Evolutionary conservation across 345 rosid genomes (phyloP).

Genomic region (Lenwebbia sp.): DNA sequence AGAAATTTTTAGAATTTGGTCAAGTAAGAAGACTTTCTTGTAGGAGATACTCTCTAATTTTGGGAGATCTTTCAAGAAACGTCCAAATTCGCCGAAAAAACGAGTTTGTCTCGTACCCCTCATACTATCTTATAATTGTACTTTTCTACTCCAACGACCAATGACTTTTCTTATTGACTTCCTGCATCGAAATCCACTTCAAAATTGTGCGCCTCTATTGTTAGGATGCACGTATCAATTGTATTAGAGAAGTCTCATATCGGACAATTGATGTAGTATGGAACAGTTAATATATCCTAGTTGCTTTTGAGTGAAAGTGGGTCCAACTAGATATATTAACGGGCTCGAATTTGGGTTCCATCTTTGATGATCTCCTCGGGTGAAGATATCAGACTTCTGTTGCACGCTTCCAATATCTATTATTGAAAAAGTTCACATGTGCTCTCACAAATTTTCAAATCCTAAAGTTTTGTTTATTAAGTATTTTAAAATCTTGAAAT

Average conservation of each 20-base stretch:
- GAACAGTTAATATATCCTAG: too few relatives aligned
- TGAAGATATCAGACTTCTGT: too few relatives aligned
- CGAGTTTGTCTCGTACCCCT: background rate
- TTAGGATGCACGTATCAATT: too few relatives aligned
- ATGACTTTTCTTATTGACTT: background rate
- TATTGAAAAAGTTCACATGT: background rate
- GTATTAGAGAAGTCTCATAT: too few relatives aligned
- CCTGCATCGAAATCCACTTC: background rate
- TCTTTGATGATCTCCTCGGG: too few relatives aligned
- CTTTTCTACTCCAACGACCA: background rate
- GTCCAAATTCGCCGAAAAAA: background rate
- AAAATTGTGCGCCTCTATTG: background rate
- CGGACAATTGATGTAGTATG: too few relatives aligned
- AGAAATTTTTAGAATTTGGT: background rate
- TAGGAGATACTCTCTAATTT: background rate
- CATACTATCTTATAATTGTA: background rate
- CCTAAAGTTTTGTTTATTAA: too few relatives aligned
- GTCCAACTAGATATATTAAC: too few relatives aligned
- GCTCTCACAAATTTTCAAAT: background rate
- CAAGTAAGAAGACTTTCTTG: background rate
- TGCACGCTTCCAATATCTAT: too few relatives aligned
- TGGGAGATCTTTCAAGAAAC: background rate
- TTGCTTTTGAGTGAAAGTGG: too few relatives aligned
- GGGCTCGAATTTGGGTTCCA: too few relatives aligned
- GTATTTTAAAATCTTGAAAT: background rate